Evolutionary conservation across 148 eudicot genomes (phyloP).

Genomic region (Mesembryanthemum crystallinum): DNA sequence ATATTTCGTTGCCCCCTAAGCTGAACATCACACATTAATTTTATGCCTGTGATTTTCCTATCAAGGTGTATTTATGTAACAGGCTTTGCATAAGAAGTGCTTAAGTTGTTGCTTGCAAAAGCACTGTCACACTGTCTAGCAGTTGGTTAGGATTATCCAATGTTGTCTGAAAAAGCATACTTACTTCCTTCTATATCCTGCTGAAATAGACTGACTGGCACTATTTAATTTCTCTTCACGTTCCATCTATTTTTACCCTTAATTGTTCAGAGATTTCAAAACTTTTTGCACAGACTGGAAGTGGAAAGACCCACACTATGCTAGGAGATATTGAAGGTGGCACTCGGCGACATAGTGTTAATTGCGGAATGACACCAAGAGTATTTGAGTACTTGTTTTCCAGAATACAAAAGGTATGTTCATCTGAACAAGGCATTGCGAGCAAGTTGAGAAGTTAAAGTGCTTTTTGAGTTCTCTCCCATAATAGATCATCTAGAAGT

Average conservation of each 20-base stretch:
- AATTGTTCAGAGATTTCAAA: neutral
- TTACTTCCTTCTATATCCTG: too few relatives aligned
- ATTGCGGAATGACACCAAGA: constrained; percentile 98
- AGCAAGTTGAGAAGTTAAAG: neutral
- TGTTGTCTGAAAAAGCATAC: too few relatives aligned
- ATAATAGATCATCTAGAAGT: neutral
- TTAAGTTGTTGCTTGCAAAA: too few relatives aligned
- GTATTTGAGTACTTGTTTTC: constrained; percentile 91
- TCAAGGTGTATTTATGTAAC: neutral
- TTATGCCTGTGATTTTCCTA: neutral
- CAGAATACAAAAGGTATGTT: constrained; percentile 79
- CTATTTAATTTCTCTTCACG: neutral
- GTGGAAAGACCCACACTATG: constrained; percentile 98
- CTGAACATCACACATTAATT: neutral
- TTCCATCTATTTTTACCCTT: neutral
- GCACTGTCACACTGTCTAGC: too few relatives aligned
- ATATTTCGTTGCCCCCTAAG: neutral
- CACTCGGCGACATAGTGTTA: constrained; percentile 87
- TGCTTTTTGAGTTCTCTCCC: neutral
- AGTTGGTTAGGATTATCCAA: too few relatives aligned
- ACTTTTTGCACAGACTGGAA: constrained; percentile 60
- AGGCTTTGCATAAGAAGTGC: too few relatives aligned
- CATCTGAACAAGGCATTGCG: constrained; percentile 4
- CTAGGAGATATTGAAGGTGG: constrained; percentile 96
- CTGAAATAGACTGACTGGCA: too few relatives aligned